phyloP scores from a whole-genome alignment of 805 yeast species.

The Tetrapisispora fleetii region DNA sequence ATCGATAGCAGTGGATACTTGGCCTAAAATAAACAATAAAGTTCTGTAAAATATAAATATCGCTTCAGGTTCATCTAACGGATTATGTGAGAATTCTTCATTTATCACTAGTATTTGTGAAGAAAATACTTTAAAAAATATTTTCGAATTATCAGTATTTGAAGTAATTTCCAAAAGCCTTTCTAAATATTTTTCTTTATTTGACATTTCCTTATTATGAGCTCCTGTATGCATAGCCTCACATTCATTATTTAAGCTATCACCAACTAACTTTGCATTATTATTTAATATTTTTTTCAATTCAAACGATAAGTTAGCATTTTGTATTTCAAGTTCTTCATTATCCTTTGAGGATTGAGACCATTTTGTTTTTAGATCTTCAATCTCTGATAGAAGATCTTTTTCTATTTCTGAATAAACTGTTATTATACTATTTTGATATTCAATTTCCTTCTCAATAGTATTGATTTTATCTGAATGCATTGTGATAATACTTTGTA shows the following conservation, averaged over 20 bases:
- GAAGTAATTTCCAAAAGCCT: not conserved
- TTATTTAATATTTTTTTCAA: too few species aligned
- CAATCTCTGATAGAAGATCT: not conserved
- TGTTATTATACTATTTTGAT: not conserved
- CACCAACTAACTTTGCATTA: not conserved
- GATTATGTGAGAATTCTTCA: not conserved
- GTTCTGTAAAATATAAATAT: not conserved
- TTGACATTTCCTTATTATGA: too few species aligned
- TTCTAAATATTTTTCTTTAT: not conserved
- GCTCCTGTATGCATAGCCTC: not conserved
- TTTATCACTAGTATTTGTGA: not conserved
- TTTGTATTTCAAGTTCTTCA: not conserved
- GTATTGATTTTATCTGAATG: slow-evolving; percentile 35
- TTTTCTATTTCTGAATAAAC: slow-evolving; percentile 1
- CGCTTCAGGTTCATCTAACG: not conserved
- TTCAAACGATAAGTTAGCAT: not conserved
- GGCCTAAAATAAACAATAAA: not conserved
- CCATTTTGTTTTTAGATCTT: not conserved
- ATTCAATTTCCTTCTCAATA: slow-evolving; percentile 11
- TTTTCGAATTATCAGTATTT: not conserved
- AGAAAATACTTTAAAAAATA: not conserved
- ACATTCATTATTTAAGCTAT: not conserved
- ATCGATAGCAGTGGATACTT: not conserved
- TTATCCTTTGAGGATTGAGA: not conserved
- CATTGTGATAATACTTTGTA: slow-evolving; percentile 26